Evolutionary conservation across 257 asterid genomes (phyloP), one percentile per base, ranked within the genome.

Genomic region (Nicotiana tomentosiformis): DNA sequence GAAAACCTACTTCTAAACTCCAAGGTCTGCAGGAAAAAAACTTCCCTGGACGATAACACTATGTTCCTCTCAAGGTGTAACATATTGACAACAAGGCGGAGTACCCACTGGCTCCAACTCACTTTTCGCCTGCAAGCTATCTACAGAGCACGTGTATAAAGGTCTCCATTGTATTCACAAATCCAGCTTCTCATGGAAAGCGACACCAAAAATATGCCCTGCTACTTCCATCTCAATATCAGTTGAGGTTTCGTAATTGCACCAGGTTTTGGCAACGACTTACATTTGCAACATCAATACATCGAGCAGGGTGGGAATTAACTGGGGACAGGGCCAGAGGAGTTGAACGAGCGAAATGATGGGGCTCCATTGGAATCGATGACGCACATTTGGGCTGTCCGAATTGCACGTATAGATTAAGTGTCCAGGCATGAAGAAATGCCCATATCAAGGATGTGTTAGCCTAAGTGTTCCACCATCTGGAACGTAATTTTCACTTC

Each of bases 361-460:
- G 60, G 64, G 85, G 46, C 6, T 55, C 78, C 66, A 23, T 35
- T 88, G 78, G 88, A 74, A 84, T 74, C 85, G 61, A 84, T 67
- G 81, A 77, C 65, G 84, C 85, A 78, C 55, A 86, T 72, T 33
- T 82, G 83, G 85, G 85, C 80, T 82, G 82, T 56, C 77, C 89
- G 84, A 84, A 82, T 12, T 91, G 90, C 76, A 88, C 32, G 83
- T 86, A 87, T 43, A 81, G 88, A 84, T 78, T 79, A 70, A 43
- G 29, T 70, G 53, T 66, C 76, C 88, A 83, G 49, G 77, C 74
- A 46, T 79, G 83, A 89, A 86, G 86, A 68, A 68, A 68, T 68
- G 79, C 35, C 58, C 62, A 74, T 74, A 60, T 49, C 80, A 74
- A 23, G 80, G 17, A 74, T 26, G 62, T 49, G 39, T 49, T 74